Percentiles rank a stretch among this genome's conserved stretches.
phyloP scores from a whole-genome alignment of 164 flowering plant genomes.

The Stephania cephalantha region DNA sequence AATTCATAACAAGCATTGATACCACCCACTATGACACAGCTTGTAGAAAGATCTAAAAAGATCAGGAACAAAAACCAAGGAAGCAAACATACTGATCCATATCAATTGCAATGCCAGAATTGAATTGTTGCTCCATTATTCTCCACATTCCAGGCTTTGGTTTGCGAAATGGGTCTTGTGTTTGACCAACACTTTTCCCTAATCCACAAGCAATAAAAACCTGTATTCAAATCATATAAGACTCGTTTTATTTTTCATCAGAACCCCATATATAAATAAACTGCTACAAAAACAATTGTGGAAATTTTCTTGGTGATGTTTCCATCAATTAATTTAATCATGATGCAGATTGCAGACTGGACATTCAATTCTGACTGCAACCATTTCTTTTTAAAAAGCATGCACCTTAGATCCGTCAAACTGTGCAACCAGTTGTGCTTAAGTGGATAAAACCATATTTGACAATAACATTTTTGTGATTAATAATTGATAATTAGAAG shows the following conservation, averaged over 20 bases:
- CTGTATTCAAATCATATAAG: slow-evolving; percentile 31
- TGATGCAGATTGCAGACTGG: neutral
- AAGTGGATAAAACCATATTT: neutral
- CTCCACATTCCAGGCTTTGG: slow-evolving; percentile 95
- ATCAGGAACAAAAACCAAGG: neutral
- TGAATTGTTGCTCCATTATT: slow-evolving; percentile 75
- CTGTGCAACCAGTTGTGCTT: neutral
- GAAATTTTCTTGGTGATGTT: neutral
- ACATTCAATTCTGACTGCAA: neutral
- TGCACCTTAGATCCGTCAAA: neutral
- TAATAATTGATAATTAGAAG: neutral
- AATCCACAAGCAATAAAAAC: slow-evolving; percentile 90
- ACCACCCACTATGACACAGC: neutral
- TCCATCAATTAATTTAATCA: neutral
- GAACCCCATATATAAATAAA: neutral
- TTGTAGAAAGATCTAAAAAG: neutral
- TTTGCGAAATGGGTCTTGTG: slow-evolving; percentile 70
- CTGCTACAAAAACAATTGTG: neutral
- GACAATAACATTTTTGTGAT: neutral
- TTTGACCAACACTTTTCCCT: slow-evolving; percentile 31
- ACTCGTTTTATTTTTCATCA: neutral
- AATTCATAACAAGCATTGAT: neutral
- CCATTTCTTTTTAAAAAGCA: neutral
- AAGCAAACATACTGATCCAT: slow-evolving; percentile 57
- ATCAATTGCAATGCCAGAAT: slow-evolving; percentile 73